These are phyloP conservation scores for Neurospora sp. DNA, from an alignment of 495 filamentous ascomycete species.

Conservation along the genomic window DNA sequence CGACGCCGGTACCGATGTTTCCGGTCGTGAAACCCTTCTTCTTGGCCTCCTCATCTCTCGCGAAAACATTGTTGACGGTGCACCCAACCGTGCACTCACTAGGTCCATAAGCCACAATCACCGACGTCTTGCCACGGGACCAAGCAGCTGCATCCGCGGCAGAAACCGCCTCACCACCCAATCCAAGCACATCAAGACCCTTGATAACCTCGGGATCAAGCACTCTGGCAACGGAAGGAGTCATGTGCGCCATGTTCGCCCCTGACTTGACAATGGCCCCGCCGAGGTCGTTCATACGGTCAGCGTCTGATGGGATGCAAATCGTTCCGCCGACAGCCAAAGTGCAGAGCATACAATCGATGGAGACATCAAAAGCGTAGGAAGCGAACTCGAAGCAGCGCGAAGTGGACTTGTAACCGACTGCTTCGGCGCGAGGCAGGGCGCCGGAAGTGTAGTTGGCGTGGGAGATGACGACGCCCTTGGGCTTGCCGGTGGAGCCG, in stretches of 20 bases:
- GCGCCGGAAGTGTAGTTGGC: slow-evolving; percentile 33
- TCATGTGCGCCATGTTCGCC: slow-evolving; percentile 36
- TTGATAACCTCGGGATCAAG: slow-evolving; percentile 31
- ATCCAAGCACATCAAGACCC: slow-evolving; percentile 27
- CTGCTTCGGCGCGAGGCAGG: slow-evolving; percentile 27
- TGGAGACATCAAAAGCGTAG: slow-evolving; percentile 42
- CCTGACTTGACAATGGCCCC: slow-evolving; percentile 26
- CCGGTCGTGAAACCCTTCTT: slow-evolving; percentile 10
- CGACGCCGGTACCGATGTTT: slow-evolving; percentile 36
- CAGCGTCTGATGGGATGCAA: slow-evolving; percentile 49
- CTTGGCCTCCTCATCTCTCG: slow-evolving; percentile 16
- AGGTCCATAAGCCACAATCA: slow-evolving; percentile 51
- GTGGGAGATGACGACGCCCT: slow-evolving; percentile 36
- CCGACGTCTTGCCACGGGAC: slow-evolving; percentile 21
- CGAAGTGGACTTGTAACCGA: slow-evolving; percentile 28
- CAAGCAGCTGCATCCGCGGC: slow-evolving; percentile 28
- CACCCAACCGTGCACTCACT: slow-evolving; percentile 43
- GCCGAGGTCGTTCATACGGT: slow-evolving; percentile 32
- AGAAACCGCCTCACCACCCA: slow-evolving; percentile 33
- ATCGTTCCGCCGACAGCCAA: slow-evolving; percentile 48
- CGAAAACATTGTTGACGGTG: slow-evolving; percentile 29
- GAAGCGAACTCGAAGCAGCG: slow-evolving; percentile 40
- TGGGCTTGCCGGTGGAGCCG: slow-evolving; percentile 38
- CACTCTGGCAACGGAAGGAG: slow-evolving; percentile 46
- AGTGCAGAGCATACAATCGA: slow-evolving; percentile 41